These are phyloP conservation scores for Thelephora ganbajun DNA, from an alignment of 768 basidiomycete species.

Conservation along the genomic window DNA sequence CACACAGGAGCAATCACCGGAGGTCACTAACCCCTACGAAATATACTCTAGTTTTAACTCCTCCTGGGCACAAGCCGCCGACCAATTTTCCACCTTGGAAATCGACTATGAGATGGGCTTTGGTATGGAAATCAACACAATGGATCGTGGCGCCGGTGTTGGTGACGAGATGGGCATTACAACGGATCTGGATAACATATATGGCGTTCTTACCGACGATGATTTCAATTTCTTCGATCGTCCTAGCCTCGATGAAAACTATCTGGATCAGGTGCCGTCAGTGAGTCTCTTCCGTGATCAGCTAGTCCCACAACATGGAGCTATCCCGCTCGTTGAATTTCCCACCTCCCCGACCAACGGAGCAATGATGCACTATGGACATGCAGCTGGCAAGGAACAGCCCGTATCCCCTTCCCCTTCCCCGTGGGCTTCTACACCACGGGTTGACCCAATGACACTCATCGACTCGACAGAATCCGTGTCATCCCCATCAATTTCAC, in stretches of 20 bases:
- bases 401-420: background rate
- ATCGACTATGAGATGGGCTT: constrained; percentile 32
- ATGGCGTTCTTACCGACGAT: constrained; percentile 57
- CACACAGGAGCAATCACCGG: no score
- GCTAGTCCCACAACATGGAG: constrained; percentile 16
- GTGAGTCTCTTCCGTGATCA: no score
- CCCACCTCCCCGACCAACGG: constrained; percentile 14
- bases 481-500: constrained; percentile 8
- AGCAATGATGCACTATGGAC: no score
- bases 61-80: constrained; percentile 11
- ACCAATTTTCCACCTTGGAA: constrained; percentile 23
- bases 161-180: constrained; percentile 13
- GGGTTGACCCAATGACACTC: no score
- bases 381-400: no score
- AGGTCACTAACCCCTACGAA: constrained; percentile 6
- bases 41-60: constrained; percentile 12
- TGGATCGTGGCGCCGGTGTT: constrained; percentile 17
- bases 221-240: constrained; percentile 83
- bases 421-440: background rate
- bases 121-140: constrained; percentile 30
- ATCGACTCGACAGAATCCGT: background rate
- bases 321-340: constrained; percentile 11
- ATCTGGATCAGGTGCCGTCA: no score
- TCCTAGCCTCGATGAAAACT: constrained; percentile 16
- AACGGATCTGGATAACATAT: constrained; percentile 18